Base-by-base conservation (phyloP, 768 basidiomycete species). In the Ramaria rubella region DNA sequence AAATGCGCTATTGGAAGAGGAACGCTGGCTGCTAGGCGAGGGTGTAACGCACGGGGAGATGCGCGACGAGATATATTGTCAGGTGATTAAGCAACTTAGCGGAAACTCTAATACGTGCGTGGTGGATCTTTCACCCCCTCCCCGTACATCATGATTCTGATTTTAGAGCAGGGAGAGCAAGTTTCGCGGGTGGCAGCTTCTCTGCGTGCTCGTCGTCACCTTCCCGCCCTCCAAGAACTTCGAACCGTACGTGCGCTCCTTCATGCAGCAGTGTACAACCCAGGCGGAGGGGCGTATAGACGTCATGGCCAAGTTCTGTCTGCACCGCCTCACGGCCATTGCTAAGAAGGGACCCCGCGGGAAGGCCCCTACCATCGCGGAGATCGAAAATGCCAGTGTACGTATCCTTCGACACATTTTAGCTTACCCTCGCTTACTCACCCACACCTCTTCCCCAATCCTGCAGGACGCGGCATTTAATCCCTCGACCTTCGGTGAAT, bases 201-300 rank as follows among this genome's bases (percentile, higher is more conserved):
- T 95, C 43, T 95, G 91, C 66, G 92, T 97, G 2, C 75, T 94
- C 26, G 75, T 94, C n/a, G 81, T 90, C 54, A 88, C 91, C 2
- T 97, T 97, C 68, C 90, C 90, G 4, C 94, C 94, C 1, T 94
- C 91, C 9, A 93, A 92, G 72, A 86, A 93, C 67, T 94, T 95
- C 63, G 92, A 94, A 66, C 77, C 83, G 1, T 91, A 91, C 68
- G 77, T 95, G 9, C 81, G 79, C 27, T 75, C 78, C n/a, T 95
- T 93, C 71, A 81, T 95, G 43, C 79, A 84, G 59, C 80, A 82
- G 48, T 82, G 85, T 53, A 83, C 80, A 6, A 71, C 74, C 1
- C 78, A 85, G 23, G 78, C 81, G 19, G 86, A 89, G 67, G 87
- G 88, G 19, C 77, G 91, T 17, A 79, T 94, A 23, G 91, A 91